Conservation (phyloP, 2,329 filamentous ascomycete genomes). For the Pseudomassariella vexata region DNA sequence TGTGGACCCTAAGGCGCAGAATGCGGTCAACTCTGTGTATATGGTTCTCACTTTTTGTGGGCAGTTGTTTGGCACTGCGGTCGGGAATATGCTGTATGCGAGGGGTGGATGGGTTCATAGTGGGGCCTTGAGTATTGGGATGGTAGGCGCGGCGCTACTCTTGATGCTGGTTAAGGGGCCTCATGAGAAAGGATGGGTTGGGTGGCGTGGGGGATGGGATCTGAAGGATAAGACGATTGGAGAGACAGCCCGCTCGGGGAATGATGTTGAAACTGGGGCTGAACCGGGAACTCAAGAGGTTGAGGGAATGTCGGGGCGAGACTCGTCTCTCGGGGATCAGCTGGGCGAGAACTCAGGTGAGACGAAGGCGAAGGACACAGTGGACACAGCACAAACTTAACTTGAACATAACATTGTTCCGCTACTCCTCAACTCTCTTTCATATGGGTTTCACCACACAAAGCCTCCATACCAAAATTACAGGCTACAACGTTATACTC, state of each 20-base stretch:
- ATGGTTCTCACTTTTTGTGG: constrained; percentile 27
- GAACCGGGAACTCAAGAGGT: too few relatives aligned
- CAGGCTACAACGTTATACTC: too few relatives aligned
- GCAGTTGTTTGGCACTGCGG: constrained; percentile 25
- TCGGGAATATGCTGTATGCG: constrained; percentile 25
- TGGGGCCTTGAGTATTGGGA: constrained; percentile 23
- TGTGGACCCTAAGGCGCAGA: constrained; percentile 24
- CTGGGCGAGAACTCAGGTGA: too few relatives aligned
- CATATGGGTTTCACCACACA: too few relatives aligned
- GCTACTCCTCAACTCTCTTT: too few relatives aligned
- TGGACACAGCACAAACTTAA: too few relatives aligned
- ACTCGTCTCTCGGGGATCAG: too few relatives aligned
- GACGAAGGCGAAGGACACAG: too few relatives aligned
- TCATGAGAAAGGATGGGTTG: constrained; percentile 24
- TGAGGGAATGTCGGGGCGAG: too few relatives aligned
- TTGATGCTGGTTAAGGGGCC: constrained; percentile 18
- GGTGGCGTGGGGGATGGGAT: constrained; percentile 26
- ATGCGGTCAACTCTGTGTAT: constrained; percentile 29
- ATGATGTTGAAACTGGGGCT: constrained; percentile 4
- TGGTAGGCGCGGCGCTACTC: constrained; percentile 18
- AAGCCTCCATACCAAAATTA: too few relatives aligned
- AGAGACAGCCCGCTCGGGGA: constrained; percentile 3
- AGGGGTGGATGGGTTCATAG: constrained; percentile 23
- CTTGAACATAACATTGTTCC: too few relatives aligned
- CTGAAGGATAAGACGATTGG: constrained; percentile 11